Evolutionary conservation across 2,329 filamentous ascomycete genomes (phyloP).

Genomic region (Thielaviopsis euricoi): DNA sequence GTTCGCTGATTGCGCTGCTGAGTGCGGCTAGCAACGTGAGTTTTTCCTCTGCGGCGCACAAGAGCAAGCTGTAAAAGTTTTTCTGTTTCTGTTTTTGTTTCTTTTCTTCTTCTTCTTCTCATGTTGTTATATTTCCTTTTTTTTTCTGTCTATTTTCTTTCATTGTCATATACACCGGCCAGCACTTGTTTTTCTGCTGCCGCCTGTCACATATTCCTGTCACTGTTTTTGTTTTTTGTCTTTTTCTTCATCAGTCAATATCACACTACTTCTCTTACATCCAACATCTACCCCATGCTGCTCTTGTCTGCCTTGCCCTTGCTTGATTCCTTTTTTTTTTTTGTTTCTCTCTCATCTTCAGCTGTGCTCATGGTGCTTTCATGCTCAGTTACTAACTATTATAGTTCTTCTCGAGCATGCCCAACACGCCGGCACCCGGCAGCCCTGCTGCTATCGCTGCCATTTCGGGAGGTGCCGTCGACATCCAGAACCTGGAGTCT

Average conservation of each 20-base stretch:
- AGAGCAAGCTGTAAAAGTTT: slow-evolving; percentile 14
- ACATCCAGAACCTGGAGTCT: slow-evolving; percentile 13
- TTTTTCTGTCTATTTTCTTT: not conserved
- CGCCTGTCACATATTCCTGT: no score
- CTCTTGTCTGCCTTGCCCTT: not conserved
- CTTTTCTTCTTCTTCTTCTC: not conserved
- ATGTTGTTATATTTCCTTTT: not conserved
- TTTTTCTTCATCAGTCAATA: no score
- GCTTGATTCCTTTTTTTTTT: not conserved
- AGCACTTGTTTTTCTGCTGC: not conserved
- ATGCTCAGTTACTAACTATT: not conserved
- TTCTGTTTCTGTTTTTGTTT: not conserved
- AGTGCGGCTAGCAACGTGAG: slow-evolving; percentile 75
- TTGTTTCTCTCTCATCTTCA: not conserved
- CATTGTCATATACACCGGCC: not conserved
- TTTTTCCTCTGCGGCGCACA: slow-evolving; percentile 14
- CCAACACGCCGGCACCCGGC: slow-evolving; percentile 5
- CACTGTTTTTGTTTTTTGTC: no score
- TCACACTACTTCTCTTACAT: no score
- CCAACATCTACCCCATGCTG: no score
- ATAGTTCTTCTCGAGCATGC: slow-evolving; percentile 8
- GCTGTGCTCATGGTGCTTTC: not conserved
- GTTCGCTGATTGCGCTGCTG: slow-evolving; percentile 70
- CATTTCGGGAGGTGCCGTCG: slow-evolving; percentile 8
- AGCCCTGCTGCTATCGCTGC: not conserved